Evolutionary conservation across 1,139 yeast genomes (phyloP).

Genomic region (Kodamaea alishanica): DNA sequence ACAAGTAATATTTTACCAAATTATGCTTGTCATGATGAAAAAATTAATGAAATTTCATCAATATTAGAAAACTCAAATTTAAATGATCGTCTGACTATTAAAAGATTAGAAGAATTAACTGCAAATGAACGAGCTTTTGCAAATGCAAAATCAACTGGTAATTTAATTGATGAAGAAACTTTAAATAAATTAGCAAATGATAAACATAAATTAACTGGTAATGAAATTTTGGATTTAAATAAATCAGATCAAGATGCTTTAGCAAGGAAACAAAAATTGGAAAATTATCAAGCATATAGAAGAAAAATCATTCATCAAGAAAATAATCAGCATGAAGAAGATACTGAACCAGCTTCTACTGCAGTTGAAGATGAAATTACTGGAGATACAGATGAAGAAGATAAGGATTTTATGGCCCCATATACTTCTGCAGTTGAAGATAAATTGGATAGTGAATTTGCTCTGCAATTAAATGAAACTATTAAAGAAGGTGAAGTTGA

Average conservation of each 20-base stretch:
- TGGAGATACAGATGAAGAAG: slow-evolving; percentile 16
- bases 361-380: slow-evolving; percentile 4
- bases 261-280: slow-evolving; percentile 43
- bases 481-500: slow-evolving; percentile 61
- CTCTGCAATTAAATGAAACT: slow-evolving; percentile 55
- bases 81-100: slow-evolving; percentile 39
- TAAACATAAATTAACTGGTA: slow-evolving; percentile 46
- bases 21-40: slow-evolving; percentile 48
- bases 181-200: slow-evolving; percentile 36
- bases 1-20: slow-evolving; percentile 61
- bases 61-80: slow-evolving; percentile 46
- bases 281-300: slow-evolving; percentile 47
- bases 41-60: slow-evolving; percentile 39
- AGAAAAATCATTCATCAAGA: slow-evolving; percentile 48
- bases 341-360: not conserved
- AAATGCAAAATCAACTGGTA: slow-evolving; percentile 54
- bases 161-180: slow-evolving; percentile 41
- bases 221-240: slow-evolving; percentile 33
- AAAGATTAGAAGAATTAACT: slow-evolving; percentile 52
- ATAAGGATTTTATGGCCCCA: slow-evolving; percentile 48
- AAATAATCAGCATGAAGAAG: slow-evolving; percentile 16
- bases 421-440: slow-evolving; percentile 74
- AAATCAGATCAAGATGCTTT: slow-evolving; percentile 47
- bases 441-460: slow-evolving; percentile 61
- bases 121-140: slow-evolving; percentile 61